These are phyloP conservation scores for Leishmania mexicana DNA, from an alignment of 208 protist species.

Conservation along the genomic window DNA sequence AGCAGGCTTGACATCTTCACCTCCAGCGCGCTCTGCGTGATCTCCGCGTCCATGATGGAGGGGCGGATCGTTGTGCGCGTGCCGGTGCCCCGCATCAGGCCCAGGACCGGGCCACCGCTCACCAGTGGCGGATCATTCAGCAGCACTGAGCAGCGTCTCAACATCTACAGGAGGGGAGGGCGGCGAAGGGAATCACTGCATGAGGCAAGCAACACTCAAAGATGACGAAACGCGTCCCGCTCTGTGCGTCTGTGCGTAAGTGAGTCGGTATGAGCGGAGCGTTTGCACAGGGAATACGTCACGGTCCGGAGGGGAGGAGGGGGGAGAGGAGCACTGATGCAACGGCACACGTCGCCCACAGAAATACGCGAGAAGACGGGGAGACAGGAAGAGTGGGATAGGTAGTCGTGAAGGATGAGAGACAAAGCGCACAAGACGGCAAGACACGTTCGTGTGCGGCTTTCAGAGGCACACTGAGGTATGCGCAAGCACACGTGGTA, in stretches of 20 bases:
- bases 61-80: slow-evolving; percentile 42
- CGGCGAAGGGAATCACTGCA: background rate
- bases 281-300: background rate
- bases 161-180: slow-evolving; percentile 3
- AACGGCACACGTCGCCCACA: background rate
- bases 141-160: slow-evolving; percentile 4
- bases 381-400: background rate
- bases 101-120: slow-evolving; percentile 14
- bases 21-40: slow-evolving; percentile 42
- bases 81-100: background rate
- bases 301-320: background rate
- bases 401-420: background rate
- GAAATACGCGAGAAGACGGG: background rate
- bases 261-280: background rate
- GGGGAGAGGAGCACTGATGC: background rate
- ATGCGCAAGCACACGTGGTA: background rate
- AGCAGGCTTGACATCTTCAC: slow-evolving; percentile 45
- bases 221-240: background rate
- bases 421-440: background rate
- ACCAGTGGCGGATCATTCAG: slow-evolving; percentile 13
- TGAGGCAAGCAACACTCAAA: background rate
- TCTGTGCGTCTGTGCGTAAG: background rate
- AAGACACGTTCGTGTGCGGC: background rate
- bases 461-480: background rate
- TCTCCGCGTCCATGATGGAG: slow-evolving; percentile 34